A percentile compares a stretch with the other conserved stretches of the same genome.
Conservation (phyloP, 306 rosid genomes). For the Rubus parviflorus region DNA sequence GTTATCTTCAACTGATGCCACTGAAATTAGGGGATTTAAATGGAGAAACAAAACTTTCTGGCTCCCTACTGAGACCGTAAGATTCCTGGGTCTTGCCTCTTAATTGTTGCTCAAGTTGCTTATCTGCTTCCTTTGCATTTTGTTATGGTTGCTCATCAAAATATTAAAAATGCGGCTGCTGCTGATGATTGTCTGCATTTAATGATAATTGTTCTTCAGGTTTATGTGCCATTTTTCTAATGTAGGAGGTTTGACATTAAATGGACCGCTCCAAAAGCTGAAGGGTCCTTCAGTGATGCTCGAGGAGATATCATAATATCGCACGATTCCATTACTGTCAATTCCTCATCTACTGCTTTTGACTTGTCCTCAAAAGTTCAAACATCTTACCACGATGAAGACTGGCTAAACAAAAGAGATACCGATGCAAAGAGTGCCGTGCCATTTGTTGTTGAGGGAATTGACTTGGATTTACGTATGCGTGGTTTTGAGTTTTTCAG, state of each 20-base stretch:
- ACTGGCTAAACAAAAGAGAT: slow-evolving; percentile 40
- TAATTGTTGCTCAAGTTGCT: slow-evolving; percentile 22
- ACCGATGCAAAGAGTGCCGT: slow-evolving; percentile 36
- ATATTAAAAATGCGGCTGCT: neutral
- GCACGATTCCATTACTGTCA: slow-evolving; percentile 56
- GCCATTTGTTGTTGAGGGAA: slow-evolving; percentile 64
- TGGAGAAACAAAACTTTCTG: slow-evolving; percentile 84
- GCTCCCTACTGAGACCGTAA: slow-evolving; percentile 86
- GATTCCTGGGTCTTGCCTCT: slow-evolving; percentile 28
- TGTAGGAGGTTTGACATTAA: slow-evolving; percentile 79
- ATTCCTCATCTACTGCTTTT: slow-evolving; percentile 84
- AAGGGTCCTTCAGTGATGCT: slow-evolving; percentile 83
- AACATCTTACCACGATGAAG: slow-evolving; percentile 57
- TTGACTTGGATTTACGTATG: slow-evolving; percentile 88
- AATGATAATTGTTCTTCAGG: slow-evolving; percentile 29
- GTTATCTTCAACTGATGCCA: slow-evolving; percentile 58
- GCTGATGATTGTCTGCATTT: neutral
- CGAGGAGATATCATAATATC: slow-evolving; percentile 89
- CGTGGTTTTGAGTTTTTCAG: slow-evolving; percentile 80
- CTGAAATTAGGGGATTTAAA: slow-evolving; percentile 67
- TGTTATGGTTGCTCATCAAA: neutral
- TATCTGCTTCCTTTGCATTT: slow-evolving; percentile 26
- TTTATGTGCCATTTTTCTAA: slow-evolving; percentile 22
- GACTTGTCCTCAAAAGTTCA: slow-evolving; percentile 66
- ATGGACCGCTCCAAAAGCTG: slow-evolving; percentile 86